Evolutionary conservation across 805 yeast species (phyloP).

Genomic region (Ogataea pini): DNA sequence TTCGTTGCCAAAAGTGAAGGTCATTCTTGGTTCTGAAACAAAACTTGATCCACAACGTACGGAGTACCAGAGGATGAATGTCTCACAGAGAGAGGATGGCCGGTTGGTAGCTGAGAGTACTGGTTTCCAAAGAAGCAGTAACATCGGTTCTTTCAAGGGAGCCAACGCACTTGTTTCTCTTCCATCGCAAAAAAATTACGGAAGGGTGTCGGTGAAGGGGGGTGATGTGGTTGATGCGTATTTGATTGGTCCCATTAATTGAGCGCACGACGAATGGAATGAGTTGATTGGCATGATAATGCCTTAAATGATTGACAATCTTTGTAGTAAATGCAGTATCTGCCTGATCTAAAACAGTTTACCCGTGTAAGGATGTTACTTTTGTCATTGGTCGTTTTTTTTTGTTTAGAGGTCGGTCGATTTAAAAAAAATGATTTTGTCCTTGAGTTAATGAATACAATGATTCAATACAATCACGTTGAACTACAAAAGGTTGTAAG

Average conservation of each 20-base stretch:
- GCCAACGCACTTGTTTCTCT: constrained; percentile 48
- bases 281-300: not conserved
- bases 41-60: constrained; percentile 48
- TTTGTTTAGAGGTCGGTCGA: not conserved
- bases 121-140: constrained; percentile 53
- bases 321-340: too few species aligned
- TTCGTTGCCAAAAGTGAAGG: constrained; percentile 37
- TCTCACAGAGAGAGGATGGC: constrained; percentile 28
- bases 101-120: constrained; percentile 44
- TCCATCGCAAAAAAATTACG: constrained; percentile 36
- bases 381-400: not conserved
- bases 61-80: constrained; percentile 49
- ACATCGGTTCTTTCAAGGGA: constrained; percentile 47
- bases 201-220: constrained; percentile 10
- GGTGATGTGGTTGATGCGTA: constrained; percentile 32
- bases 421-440: not conserved
- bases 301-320: too few species aligned
- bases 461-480: too few species aligned
- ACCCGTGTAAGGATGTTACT: not conserved
- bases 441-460: too few species aligned
- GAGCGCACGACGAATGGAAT: not conserved
- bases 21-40: constrained; percentile 33
- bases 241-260: constrained; percentile 25
- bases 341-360: too few species aligned
- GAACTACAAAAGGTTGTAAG: not conserved